phyloP scores from a whole-genome alignment of 768 basidiomycete species.

The Pulveroboletus sp. region DNA sequence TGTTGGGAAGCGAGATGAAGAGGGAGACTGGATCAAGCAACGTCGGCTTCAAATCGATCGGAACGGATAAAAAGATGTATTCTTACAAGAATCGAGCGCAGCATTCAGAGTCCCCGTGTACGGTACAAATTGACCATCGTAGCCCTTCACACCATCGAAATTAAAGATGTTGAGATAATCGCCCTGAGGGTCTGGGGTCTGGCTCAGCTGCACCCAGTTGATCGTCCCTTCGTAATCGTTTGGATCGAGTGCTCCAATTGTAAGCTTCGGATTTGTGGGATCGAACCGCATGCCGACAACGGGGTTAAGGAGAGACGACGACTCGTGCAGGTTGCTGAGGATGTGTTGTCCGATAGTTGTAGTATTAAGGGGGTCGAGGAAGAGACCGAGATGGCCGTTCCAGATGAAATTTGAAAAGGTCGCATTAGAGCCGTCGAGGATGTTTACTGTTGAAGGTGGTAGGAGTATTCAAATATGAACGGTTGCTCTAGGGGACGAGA shows the following conservation, averaged over 20 bases:
- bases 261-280: conserved; percentile 25
- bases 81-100: conserved; percentile 25
- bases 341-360: conserved; percentile 8
- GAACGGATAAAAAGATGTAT: background rate
- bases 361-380: conserved; percentile 21
- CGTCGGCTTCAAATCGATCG: background rate
- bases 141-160: conserved; percentile 29
- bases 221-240: conserved; percentile 29
- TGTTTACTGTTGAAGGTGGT: conserved; percentile 13
- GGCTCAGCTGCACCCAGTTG: conserved; percentile 25
- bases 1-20: conserved; percentile 17
- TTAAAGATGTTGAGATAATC: conserved; percentile 19
- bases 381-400: conserved; percentile 25
- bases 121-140: conserved; percentile 25
- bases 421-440: conserved; percentile 19
- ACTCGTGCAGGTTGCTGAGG: conserved; percentile 18
- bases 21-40: conserved; percentile 9
- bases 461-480: background rate
- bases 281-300: conserved; percentile 29
- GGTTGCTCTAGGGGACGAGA: background rate
- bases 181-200: conserved; percentile 12
- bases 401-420: background rate
- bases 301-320: conserved; percentile 26
- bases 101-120: conserved; percentile 11
- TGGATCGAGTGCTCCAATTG: conserved; percentile 30